Conservation (phyloP, 108 stramenopile genomes). For the Nitzschia palea region DNA sequence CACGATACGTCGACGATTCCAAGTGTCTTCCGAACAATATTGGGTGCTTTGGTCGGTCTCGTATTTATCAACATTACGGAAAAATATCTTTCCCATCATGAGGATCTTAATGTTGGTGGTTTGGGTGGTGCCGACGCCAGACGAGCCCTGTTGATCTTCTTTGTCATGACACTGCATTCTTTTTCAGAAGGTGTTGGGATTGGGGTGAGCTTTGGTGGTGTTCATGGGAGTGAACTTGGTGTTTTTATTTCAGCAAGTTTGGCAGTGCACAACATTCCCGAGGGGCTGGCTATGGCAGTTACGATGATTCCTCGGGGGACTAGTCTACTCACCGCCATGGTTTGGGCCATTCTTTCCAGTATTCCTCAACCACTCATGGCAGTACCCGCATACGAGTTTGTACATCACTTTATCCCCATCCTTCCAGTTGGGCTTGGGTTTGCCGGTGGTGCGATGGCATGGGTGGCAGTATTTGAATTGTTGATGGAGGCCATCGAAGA, state of each 20-base stretch:
- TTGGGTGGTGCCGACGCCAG: constrained; percentile 88
- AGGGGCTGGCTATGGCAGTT: constrained; percentile 97
- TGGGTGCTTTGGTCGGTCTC: constrained; percentile 76
- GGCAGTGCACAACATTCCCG: constrained; percentile 98
- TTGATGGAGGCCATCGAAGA: constrained; percentile 92
- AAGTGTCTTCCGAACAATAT: constrained; percentile 46
- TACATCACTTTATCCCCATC: constrained; percentile 91
- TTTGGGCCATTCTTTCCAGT: constrained; percentile 93
- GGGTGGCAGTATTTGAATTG: constrained; percentile 96
- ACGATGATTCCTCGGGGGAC: constrained; percentile 90
- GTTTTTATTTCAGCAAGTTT: constrained; percentile 94
- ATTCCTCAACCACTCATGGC: constrained; percentile 99
- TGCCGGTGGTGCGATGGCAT: constrained; percentile 98
- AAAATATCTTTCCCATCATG: constrained; percentile 80
- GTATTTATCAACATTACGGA: constrained; percentile 85
- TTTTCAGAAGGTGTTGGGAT: constrained; percentile 98
- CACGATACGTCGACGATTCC: constrained; percentile 57
- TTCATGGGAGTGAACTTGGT: constrained; percentile 85
- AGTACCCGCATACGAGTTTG: constrained; percentile 96
- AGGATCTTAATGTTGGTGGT: constrained; percentile 87
- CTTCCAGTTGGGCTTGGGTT: constrained; percentile 97
- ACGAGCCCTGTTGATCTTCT: constrained; percentile 91
- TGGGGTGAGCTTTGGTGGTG: constrained; percentile 92
- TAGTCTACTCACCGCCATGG: constrained; percentile 79
- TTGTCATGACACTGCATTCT: constrained; percentile 98